These are phyloP conservation scores for Heritiera littoralis DNA, from an alignment of 345 rosid species.

Conservation along the genomic window DNA sequence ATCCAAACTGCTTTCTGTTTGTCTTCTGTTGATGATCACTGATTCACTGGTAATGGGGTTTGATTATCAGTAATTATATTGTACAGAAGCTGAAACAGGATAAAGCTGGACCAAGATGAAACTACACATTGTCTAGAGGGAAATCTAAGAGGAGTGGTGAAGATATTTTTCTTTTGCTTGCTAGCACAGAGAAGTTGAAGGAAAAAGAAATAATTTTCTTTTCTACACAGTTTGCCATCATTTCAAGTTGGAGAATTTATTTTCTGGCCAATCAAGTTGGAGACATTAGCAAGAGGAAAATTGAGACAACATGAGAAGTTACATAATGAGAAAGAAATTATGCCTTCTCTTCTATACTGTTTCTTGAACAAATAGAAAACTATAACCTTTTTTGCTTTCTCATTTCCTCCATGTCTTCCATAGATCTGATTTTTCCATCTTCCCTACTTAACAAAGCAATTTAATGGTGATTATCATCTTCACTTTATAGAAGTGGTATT, in stretches of 20 bases:
- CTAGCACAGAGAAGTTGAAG: background rate
- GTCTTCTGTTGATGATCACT: background rate
- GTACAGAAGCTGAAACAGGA: background rate
- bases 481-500: background rate
- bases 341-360: background rate
- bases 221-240: background rate
- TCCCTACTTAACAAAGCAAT: background rate
- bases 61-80: background rate
- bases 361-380: conserved; percentile 1
- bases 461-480: background rate
- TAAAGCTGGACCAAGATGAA: background rate
- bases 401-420: background rate
- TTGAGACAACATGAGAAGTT: background rate
- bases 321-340: background rate
- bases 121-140: background rate
- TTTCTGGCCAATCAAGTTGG: background rate
- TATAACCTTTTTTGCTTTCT: background rate
- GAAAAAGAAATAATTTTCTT: background rate
- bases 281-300: background rate
- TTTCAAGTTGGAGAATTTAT: background rate
- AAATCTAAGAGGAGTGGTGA: background rate
- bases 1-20: background rate
- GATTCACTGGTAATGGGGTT: background rate
- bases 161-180: background rate
- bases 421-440: background rate